A percentile compares a stretch with the other conserved stretches of the same genome.
Conservation (phyloP, 1,139 yeast genomes). For the Geotrichum phurueaensis region DNA sequence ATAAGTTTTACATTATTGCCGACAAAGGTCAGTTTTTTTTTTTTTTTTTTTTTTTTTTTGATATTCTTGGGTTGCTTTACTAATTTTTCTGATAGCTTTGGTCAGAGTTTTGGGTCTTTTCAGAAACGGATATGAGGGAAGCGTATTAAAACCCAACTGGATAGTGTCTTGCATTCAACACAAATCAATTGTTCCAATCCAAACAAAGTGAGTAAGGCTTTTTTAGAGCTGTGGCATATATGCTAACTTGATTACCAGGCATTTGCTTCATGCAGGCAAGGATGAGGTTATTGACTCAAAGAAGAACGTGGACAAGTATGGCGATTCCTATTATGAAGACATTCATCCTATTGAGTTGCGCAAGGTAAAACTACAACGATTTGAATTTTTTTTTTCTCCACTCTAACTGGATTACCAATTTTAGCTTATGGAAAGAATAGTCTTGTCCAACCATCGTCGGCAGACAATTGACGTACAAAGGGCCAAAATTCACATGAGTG, state of each 20-base stretch:
- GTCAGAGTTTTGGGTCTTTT: slow-evolving; percentile 42
- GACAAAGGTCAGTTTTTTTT: slow-evolving; percentile 36
- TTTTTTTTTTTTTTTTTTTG: not conserved
- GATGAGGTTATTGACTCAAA: slow-evolving; percentile 18
- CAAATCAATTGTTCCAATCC: slow-evolving; percentile 46
- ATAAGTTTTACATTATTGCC: slow-evolving; percentile 40
- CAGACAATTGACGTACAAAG: slow-evolving; percentile 1
- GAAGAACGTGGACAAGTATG: slow-evolving; percentile 29
- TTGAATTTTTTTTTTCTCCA: not conserved
- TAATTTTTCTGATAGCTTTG: slow-evolving; percentile 28
- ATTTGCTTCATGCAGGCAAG: slow-evolving; percentile 19
- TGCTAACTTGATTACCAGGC: slow-evolving; percentile 15
- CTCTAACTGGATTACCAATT: not conserved
- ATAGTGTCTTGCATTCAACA: slow-evolving; percentile 55
- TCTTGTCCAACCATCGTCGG: not conserved
- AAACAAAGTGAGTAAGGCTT: slow-evolving; percentile 48
- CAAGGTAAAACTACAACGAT: slow-evolving; percentile 9
- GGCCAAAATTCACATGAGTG: not conserved
- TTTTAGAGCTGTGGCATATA: slow-evolving; percentile 28
- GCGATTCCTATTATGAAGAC: slow-evolving; percentile 28
- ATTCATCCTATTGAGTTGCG: slow-evolving; percentile 1
- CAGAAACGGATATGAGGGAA: slow-evolving; percentile 43
- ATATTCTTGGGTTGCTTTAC: not conserved
- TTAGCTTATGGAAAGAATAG: not conserved
- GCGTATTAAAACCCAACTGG: slow-evolving; percentile 67